phyloP scores from a whole-genome alignment of 2,329 filamentous ascomycete genomes.

The Capronia epimyces region DNA sequence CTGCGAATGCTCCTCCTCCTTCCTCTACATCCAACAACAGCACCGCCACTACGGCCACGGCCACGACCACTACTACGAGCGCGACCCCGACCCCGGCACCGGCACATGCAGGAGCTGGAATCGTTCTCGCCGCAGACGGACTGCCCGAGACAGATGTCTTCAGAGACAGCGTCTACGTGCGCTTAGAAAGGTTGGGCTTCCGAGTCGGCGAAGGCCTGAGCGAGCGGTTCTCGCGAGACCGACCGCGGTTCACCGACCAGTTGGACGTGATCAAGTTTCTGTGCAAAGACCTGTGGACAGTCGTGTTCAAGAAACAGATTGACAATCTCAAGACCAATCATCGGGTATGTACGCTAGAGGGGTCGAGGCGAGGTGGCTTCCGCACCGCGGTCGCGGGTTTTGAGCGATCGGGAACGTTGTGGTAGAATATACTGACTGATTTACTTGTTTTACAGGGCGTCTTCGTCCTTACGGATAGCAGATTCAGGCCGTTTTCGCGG shows the following conservation, averaged over 20 bases:
- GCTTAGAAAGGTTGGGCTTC: conserved; percentile 80
- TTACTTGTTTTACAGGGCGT: conserved; percentile 58
- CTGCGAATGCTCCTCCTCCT: conserved; percentile 1
- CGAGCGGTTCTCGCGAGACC: conserved; percentile 64
- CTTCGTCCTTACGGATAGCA: conserved; percentile 90
- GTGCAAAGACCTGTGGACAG: conserved; percentile 95
- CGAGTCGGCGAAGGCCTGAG: conserved; percentile 87
- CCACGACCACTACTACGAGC: neutral
- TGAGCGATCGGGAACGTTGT: too few species aligned
- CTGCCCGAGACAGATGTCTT: conserved; percentile 60
- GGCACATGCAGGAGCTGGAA: neutral
- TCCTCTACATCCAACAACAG: neutral
- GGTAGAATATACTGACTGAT: neutral
- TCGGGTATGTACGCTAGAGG: conserved; percentile 51
- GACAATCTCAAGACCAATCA: conserved; percentile 99
- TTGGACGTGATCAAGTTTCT: conserved; percentile 97
- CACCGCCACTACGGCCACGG: neutral
- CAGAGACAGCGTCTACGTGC: conserved; percentile 75
- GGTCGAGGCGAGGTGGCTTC: too few species aligned
- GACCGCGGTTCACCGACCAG: conserved; percentile 83
- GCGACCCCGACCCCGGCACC: neutral
- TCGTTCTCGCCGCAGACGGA: conserved; percentile 22
- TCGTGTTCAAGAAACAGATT: conserved; percentile 93
- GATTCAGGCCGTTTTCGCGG: conserved; percentile 78
- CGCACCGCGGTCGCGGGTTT: too few species aligned